Evolutionary conservation across 306 rosid genomes (phyloP).

Genomic region (Medicago truncatula): DNA sequence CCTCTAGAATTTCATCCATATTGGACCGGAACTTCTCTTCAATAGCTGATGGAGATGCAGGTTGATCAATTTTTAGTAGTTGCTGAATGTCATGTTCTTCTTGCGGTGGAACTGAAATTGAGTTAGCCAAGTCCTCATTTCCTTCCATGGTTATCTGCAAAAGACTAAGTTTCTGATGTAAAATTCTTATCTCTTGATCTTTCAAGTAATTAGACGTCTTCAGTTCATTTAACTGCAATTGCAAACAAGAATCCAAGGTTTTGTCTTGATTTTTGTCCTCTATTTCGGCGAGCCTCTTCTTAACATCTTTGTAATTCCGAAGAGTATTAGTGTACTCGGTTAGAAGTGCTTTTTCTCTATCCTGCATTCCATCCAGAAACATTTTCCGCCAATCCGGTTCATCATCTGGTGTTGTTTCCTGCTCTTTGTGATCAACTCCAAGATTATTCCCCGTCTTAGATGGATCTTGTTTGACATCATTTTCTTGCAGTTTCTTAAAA

Average conservation of each 20-base stretch:
- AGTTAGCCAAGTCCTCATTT: slow-evolving; percentile 47
- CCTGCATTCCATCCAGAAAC: slow-evolving; percentile 73
- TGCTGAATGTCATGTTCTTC: slow-evolving; percentile 42
- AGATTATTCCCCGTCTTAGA: slow-evolving; percentile 36
- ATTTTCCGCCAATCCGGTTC: slow-evolving; percentile 83
- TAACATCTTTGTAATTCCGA: slow-evolving; percentile 78
- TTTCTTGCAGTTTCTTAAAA: slow-evolving; percentile 39
- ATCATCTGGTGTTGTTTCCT: slow-evolving; percentile 47
- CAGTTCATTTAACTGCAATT: slow-evolving; percentile 62
- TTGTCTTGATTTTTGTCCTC: slow-evolving; percentile 61
- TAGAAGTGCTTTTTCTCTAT: slow-evolving; percentile 68
- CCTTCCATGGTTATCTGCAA: slow-evolving; percentile 60
- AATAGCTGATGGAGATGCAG: slow-evolving; percentile 53
- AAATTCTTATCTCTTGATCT: slow-evolving; percentile 79
- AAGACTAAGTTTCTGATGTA: slow-evolving; percentile 70
- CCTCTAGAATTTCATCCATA: slow-evolving; percentile 87
- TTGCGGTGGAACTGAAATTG: slow-evolving; percentile 16
- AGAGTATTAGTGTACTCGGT: slow-evolving; percentile 82
- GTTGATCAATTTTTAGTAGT: slow-evolving; percentile 39
- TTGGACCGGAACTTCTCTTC: slow-evolving; percentile 72
- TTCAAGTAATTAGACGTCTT: slow-evolving; percentile 66
- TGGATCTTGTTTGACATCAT: slow-evolving; percentile 40
- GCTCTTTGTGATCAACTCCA: slow-evolving; percentile 42
- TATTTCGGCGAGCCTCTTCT: slow-evolving; percentile 68
- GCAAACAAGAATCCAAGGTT: slow-evolving; percentile 48